phyloP scores from a whole-genome alignment of 2,329 filamentous ascomycete genomes.

The Claviceps maximensis region DNA sequence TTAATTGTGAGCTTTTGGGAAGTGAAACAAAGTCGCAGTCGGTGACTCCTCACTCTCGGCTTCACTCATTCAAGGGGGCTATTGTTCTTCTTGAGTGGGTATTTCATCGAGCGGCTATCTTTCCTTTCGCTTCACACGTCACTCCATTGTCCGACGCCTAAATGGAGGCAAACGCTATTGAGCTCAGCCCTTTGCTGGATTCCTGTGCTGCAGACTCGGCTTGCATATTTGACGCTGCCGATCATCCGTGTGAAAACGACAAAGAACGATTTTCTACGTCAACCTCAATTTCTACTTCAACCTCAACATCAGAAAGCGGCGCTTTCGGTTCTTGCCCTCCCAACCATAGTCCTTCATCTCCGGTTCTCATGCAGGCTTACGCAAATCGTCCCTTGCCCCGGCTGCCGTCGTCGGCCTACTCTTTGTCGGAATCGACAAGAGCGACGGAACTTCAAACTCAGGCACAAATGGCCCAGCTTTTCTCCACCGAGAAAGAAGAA shows the following conservation, averaged over 20 bases:
- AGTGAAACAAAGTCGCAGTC: background rate
- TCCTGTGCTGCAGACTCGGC: background rate
- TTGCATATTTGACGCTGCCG: background rate
- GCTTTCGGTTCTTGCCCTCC: background rate
- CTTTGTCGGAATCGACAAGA: background rate
- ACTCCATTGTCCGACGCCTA: background rate
- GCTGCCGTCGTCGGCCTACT: slow-evolving; percentile 5
- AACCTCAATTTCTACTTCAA: background rate
- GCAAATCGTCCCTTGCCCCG: slow-evolving; percentile 11
- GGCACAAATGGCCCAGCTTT: background rate
- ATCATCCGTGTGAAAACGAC: background rate
- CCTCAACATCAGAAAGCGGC: background rate
- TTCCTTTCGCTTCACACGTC: background rate
- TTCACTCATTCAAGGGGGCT: background rate
- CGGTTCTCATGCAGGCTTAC: slow-evolving; percentile 8
- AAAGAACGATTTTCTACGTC: background rate
- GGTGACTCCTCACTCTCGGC: background rate
- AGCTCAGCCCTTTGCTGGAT: background rate
- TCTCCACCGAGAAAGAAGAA: background rate
- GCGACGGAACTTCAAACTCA: background rate
- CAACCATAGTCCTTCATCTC: slow-evolving; percentile 4
- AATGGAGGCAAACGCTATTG: background rate
- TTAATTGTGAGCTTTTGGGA: background rate
- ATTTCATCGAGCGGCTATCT: background rate
- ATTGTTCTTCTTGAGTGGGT: background rate